Evolutionary conservation across 805 yeast genomes (phyloP), one percentile per base, ranked within the genome.

Genomic region (Sporopachydermia lactativora): DNA sequence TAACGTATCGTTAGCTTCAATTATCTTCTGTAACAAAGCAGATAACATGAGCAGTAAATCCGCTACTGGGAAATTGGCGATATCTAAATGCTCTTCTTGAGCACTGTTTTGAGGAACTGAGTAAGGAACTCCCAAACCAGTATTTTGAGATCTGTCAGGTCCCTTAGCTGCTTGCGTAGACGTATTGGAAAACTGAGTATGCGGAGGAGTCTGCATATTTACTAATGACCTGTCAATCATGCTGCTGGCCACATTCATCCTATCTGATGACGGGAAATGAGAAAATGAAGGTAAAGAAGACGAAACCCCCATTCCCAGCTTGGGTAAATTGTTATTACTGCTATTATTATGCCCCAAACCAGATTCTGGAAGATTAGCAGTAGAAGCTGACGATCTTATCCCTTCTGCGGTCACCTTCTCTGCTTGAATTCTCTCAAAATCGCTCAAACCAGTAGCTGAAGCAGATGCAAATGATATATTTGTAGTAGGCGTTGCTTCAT

Each of bases 41-140:
- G 95, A 75, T 40, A 89, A 68, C 96, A 92, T 89, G 37, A 76
- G 58, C 36, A 92, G 66, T 18, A 92, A 68, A 47, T 82, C 89
- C 43, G 77, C 75, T 1, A 83, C 85, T 1, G 95, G 88, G 53
- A 77, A 83, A 36, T 78, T 80, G 6, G 85, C 86, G 38, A 89
- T 82, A 53, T 85, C 81, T 45, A 79, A 61, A 49, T 74, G 81
- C 34, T 70, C 77, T 18, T 64, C 71, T 43, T 60, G 40, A 5
- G 42, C 28, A n/a, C 47, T 39, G 6, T 45, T 14, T 15, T 41
- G 42, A 3, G 47, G 45, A 4, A 47, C 44, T 18, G 40, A 41
- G 15, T 40, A 36, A 8, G 45, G 45, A 28, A 42, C 18, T 17
- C 42, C 36, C 17, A 39, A 42, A 13, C 19, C 15, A 5, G 44